These are phyloP conservation scores for Rhytidhysteron rufulum DNA, from an alignment of 2,329 filamentous ascomycete species.

Conservation along the genomic window DNA sequence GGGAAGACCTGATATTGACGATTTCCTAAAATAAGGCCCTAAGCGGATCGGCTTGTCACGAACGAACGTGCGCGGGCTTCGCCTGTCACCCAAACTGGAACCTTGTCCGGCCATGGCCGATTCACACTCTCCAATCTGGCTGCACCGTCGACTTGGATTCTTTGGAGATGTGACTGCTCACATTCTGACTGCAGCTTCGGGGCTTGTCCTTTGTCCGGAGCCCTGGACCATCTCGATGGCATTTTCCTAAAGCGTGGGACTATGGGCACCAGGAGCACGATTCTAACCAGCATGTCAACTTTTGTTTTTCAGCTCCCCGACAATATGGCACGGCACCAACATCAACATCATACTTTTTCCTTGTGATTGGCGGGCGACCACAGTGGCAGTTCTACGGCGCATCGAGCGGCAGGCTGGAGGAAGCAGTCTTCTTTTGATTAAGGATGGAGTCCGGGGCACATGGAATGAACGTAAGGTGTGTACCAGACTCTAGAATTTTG, in stretches of 20 bases:
- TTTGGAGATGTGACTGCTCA: background rate
- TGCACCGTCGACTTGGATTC: background rate
- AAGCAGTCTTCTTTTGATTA: constrained; percentile 50
- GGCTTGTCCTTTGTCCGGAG: too few species aligned
- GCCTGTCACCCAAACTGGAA: too few species aligned
- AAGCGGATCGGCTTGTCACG: too few species aligned
- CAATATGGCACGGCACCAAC: background rate
- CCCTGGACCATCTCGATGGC: too few species aligned
- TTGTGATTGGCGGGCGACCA: constrained; percentile 47
- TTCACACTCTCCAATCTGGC: background rate
- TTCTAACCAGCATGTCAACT: too few species aligned
- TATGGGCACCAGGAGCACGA: too few species aligned
- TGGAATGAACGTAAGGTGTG: constrained; percentile 53
- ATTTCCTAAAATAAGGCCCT: background rate
- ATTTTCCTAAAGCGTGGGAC: too few species aligned
- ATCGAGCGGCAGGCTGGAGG: constrained; percentile 50
- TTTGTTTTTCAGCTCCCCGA: too few species aligned
- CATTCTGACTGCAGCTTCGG: too few species aligned
- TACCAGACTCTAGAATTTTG: background rate
- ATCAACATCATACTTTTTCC: background rate
- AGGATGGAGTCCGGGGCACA: constrained; percentile 48
- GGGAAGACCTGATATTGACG: background rate
- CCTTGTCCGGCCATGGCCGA: background rate
- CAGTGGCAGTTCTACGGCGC: constrained; percentile 48
- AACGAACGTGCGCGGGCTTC: too few species aligned